Evolutionary conservation across 139 green algal genomes (phyloP).

Genomic region (Chlorella sorokiniana): DNA sequence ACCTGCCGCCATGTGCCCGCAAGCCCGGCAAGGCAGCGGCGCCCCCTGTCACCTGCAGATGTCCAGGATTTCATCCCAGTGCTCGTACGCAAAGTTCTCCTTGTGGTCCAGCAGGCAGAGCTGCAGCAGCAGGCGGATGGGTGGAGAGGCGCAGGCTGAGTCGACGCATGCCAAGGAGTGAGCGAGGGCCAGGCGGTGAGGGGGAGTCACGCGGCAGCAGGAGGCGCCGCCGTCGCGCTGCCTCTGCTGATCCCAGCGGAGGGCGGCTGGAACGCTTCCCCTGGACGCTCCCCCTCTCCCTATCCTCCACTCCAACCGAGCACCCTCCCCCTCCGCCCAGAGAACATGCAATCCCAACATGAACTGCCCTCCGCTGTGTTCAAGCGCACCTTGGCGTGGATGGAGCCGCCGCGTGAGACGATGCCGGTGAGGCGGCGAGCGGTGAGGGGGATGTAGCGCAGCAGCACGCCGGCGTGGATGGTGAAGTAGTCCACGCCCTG

Average conservation of each 20-base stretch:
- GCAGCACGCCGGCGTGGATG: conserved; percentile 95
- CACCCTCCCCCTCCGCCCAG: not conserved
- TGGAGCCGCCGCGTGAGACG: conserved; percentile 91
- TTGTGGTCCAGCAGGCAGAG: conserved; percentile 87
- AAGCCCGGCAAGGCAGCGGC: not conserved
- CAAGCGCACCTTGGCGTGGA: conserved; percentile 95
- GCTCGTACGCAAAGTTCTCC: conserved; percentile 98
- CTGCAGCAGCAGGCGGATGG: conserved; percentile 39
- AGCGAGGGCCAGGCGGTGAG: not conserved
- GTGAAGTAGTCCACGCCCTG: conserved; percentile 98
- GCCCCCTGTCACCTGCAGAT: conserved; percentile 71
- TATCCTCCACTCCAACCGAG: too few relatives aligned
- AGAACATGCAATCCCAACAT: too few relatives aligned
- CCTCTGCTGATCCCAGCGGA: too few relatives aligned
- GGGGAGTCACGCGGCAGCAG: not conserved
- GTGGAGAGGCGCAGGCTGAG: not conserved
- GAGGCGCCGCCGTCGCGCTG: too few relatives aligned
- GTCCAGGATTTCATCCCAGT: conserved; percentile 99
- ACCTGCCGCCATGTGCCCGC: too few relatives aligned
- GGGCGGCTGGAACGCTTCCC: too few relatives aligned
- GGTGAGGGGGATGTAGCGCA: conserved; percentile 91
- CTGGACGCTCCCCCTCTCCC: too few relatives aligned
- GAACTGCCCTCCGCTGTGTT: too few relatives aligned
- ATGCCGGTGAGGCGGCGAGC: conserved; percentile 93
- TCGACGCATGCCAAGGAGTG: not conserved